phyloP scores from a whole-genome alignment of 2,329 filamentous ascomycete species.

The Parafenestella ontariensis region DNA sequence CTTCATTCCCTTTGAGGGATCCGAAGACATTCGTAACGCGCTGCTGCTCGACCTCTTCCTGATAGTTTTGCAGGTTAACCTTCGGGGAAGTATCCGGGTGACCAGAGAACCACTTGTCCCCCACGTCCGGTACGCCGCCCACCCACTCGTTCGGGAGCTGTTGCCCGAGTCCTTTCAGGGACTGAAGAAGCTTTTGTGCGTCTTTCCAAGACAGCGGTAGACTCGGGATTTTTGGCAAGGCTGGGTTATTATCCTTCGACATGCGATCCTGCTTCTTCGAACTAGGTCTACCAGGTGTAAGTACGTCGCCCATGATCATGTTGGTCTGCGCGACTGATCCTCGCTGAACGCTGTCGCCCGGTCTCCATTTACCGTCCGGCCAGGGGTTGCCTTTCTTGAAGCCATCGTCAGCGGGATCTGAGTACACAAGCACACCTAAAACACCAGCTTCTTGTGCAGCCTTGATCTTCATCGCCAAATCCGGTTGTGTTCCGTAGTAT shows the following conservation, averaged over 20 bases:
- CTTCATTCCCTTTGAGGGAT: constrained; percentile 82
- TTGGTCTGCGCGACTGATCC: constrained; percentile 81
- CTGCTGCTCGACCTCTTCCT: constrained; percentile 82
- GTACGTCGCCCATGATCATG: constrained; percentile 87
- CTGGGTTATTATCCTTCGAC: constrained; percentile 72
- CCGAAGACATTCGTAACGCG: constrained; percentile 93
- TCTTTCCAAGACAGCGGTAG: constrained; percentile 90
- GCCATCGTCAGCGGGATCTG: constrained; percentile 84
- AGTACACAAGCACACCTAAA: constrained; percentile 88
- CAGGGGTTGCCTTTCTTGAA: constrained; percentile 75
- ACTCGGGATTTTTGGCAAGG: constrained; percentile 83
- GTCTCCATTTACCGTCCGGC: constrained; percentile 81
- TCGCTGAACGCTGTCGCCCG: constrained; percentile 81
- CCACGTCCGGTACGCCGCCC: constrained; percentile 76
- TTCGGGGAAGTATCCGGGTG: constrained; percentile 71
- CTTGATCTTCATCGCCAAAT: constrained; percentile 83
- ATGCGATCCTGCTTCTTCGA: constrained; percentile 70
- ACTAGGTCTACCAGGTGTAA: constrained; percentile 87
- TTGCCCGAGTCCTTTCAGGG: constrained; percentile 76
- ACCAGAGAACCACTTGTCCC: constrained; percentile 82
- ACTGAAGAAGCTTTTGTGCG: constrained; percentile 78
- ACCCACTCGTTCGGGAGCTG: constrained; percentile 74
- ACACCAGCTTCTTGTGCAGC: constrained; percentile 87
- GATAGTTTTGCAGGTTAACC: constrained; percentile 83
- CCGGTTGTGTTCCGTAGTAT: constrained; percentile 76